Conservation (phyloP, 768 basidiomycete species). For the Podaxis rugospora region DNA sequence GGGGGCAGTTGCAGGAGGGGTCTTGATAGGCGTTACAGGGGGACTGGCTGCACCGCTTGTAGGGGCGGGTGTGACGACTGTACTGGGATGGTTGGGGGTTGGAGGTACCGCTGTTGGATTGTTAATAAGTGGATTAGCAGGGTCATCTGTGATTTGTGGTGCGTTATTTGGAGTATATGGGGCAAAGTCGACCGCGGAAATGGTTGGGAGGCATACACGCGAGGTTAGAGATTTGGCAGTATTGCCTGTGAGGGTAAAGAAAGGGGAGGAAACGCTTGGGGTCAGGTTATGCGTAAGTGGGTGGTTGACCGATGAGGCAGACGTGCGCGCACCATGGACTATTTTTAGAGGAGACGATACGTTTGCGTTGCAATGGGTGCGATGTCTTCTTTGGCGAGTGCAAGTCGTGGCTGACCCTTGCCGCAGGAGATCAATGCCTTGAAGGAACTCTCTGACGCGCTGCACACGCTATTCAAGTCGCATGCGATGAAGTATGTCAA, state of each 20-base stretch:
- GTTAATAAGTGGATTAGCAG: conserved; percentile 48
- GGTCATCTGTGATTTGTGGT: conserved; percentile 53
- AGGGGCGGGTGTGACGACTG: conserved; percentile 45
- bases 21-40: conserved; percentile 54
- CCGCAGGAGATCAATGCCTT: conserved; percentile 52
- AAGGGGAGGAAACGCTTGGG: conserved; percentile 38
- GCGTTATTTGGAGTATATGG: conserved; percentile 56
- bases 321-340: conserved; percentile 50
- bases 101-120: conserved; percentile 50
- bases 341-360: conserved; percentile 48
- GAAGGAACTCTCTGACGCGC: conserved; percentile 42
- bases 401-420: neutral
- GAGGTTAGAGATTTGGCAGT: conserved; percentile 52
- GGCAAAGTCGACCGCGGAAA: conserved; percentile 40
- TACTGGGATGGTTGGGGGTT: conserved; percentile 47
- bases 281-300: conserved; percentile 53
- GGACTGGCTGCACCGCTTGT: conserved; percentile 56
- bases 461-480: conserved; percentile 37
- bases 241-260: conserved; percentile 36
- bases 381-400: conserved; percentile 9
- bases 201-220: conserved; percentile 46
- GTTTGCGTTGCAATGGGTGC: conserved; percentile 54
- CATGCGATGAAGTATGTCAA: conserved; percentile 49
- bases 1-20: conserved; percentile 50
- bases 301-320: conserved; percentile 40